Base-by-base conservation (phyloP, 106 monocot species). In the Acorus gramineus region DNA sequence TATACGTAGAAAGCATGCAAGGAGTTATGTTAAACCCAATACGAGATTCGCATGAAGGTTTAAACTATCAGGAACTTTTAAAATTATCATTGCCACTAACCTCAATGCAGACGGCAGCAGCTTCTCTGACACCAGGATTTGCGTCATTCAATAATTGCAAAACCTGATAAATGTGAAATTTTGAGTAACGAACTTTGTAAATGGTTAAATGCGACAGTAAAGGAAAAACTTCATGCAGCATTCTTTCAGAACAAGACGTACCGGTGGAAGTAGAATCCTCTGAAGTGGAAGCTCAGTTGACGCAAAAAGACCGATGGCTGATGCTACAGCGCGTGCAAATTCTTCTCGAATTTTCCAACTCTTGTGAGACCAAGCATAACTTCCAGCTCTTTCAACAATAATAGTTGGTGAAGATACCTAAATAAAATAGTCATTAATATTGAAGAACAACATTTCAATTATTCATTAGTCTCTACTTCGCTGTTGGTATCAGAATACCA, bases 311-410 rank as follows among this genome's bases (percentile, higher is more conserved):
- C 91, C 85, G 71, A 91, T 77, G 28, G 96, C 91, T 50, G 85
- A 57, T 14, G 85, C 76, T 65, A 91, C 96, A 28, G 96, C 91
- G 7, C 91, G 80, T 11, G 78, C 78, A 78, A 91, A 98, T 61
- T 98, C 96, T 79, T 98, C 96, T 11, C 96, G 78, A 6, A 91
- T 87, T 71, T 90, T 85, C 96, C 96, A 98, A 59, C 96, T 98
- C 79, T 79, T 91, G 76, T 98, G 90, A 56, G 60, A 65, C 96
- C 96, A 98, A 2, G 96, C 96, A 88, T 75, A 91, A 70, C 76
- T 85, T 28, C 96, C 96, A 63, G 96, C 96, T 76, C 96, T 87
- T 75, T 98, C 96, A 76, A 91, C 96, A 46, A 98, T 85, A 69
- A 98, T 98, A 49, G 96, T 98, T 8, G 96, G 91, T 44, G 96